Percentiles rank a stretch among this genome's conserved stretches.
phyloP scores from a whole-genome alignment of 257 asterid species.

The Solanum virginianum region DNA sequence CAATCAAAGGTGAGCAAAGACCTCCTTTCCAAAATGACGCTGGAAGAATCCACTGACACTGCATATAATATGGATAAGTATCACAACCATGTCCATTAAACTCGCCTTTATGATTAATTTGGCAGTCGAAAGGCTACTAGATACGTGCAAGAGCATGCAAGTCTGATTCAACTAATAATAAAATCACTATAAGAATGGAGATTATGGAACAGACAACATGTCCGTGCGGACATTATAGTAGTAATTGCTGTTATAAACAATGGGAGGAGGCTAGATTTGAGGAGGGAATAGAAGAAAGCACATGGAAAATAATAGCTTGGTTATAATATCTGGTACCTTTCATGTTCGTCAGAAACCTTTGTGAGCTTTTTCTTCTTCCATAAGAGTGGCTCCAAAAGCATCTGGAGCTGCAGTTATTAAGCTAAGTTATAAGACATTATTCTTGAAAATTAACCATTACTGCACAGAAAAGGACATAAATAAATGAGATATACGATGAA shows the following conservation, averaged over 20 bases:
- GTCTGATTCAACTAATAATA: neutral
- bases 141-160: neutral
- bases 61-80: slow-evolving; percentile 13
- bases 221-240: neutral
- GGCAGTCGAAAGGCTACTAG: neutral
- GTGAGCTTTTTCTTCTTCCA: slow-evolving; percentile 55
- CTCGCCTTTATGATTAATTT: neutral
- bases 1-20: slow-evolving; percentile 4
- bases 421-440: neutral
- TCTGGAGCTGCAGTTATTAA: slow-evolving; percentile 49
- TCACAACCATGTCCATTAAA: neutral
- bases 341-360: slow-evolving; percentile 25
- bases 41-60: slow-evolving; percentile 85
- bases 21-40: slow-evolving; percentile 99
- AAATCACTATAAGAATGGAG: neutral
- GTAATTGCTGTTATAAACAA: neutral
- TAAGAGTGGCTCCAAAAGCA: slow-evolving; percentile 68
- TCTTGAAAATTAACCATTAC: neutral
- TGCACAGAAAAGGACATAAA: neutral
- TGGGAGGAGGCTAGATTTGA: neutral
- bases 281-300: neutral
- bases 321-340: slow-evolving; percentile 34
- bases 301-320: neutral
- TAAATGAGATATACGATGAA: neutral
- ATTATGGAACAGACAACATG: neutral